Conservation (phyloP, 2,329 filamentous ascomycete genomes). For the Diplodia scrobiculata region DNA sequence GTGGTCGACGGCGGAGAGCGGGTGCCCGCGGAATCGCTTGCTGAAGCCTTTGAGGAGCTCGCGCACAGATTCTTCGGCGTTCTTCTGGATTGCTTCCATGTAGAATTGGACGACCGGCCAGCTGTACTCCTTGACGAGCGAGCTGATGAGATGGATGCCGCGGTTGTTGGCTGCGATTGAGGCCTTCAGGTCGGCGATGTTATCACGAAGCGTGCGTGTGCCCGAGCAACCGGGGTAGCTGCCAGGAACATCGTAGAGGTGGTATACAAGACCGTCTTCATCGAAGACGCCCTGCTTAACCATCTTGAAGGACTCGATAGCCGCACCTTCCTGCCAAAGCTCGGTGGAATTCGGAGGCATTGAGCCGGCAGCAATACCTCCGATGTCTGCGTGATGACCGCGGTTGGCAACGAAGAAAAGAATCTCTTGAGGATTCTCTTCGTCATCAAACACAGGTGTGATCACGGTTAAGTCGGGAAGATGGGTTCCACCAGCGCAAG, state of each 20-base stretch:
- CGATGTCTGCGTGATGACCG: conserved; percentile 40
- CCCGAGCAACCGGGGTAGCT: conserved; percentile 40
- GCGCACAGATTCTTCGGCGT: conserved; percentile 43
- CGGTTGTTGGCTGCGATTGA: conserved; percentile 42
- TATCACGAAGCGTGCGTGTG: conserved; percentile 41
- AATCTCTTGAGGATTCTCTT: conserved; percentile 30
- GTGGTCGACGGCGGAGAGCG: conserved; percentile 28
- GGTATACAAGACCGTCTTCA: conserved; percentile 40
- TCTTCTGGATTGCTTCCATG: conserved; percentile 46
- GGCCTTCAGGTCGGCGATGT: conserved; percentile 44
- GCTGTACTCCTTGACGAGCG: conserved; percentile 43
- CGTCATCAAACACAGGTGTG: conserved; percentile 37
- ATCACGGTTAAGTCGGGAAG: conserved; percentile 38
- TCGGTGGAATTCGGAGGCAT: conserved; percentile 50
- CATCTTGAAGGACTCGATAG: conserved; percentile 49
- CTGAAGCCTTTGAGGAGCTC: conserved; percentile 34
- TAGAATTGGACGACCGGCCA: conserved; percentile 45
- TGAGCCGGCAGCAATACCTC: conserved; percentile 35
- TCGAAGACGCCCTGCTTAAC: conserved; percentile 44
- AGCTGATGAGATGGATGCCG: conserved; percentile 43
- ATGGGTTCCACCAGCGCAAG: conserved; percentile 38
- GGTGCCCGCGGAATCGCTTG: conserved; percentile 20
- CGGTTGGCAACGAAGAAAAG: conserved; percentile 38
- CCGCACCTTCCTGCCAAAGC: conserved; percentile 53
- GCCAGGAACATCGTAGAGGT: conserved; percentile 38